Evolutionary conservation across 768 basidiomycete species (phyloP), one percentile per base, ranked within the genome.

Genomic region (Panellus pusillus): DNA sequence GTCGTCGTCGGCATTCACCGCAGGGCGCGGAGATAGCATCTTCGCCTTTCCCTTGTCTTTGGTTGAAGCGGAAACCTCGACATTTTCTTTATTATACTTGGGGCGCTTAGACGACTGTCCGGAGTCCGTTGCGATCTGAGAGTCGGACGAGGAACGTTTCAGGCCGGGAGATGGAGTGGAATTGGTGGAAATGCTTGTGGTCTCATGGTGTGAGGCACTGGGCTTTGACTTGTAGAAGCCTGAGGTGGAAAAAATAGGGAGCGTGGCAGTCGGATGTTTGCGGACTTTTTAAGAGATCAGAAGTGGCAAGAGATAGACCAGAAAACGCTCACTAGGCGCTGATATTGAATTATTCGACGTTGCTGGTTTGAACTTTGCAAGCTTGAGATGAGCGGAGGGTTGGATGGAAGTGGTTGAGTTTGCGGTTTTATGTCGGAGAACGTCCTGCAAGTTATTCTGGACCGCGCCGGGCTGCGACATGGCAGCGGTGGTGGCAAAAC

Each of bases 291-390:
- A 20, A 40, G 28, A 19, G 27, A 15, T 47, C 42, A 48, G 6
- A 7, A 41, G 12, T 14, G 41, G 18, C 32, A 35, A 41, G 31
- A 35, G 19, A 54, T 17, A 28, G 38, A 44, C 40, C 37, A 19
- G 40, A 38, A 36, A 27, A 4, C 20, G 13, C 43, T 28, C 43
- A 44, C 43, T 52, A 37, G 55, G 29, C 4, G 55, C 40, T 4
- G 55, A 54, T 15, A 55, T 28, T 1, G 54, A 45, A n/a, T 29
- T 24, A 24, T 24, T 44, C 6, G 47, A 47, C 6, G 58, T 59
- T 17, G 76, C 75, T 13, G 79, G 79, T 61, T 78, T 80, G 60
- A 80, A 80, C 66, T 76, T 79, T 40, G 73, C 47, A 28, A 51
- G 8, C 56, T 68, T 71, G 15, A 54, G 49, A 3, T 47, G 64